A percentile compares a stretch with the other conserved stretches of the same genome.
phyloP scores from a whole-genome alignment of 176 grass and related monocot genomes.

The Elaeis guineensis region DNA sequence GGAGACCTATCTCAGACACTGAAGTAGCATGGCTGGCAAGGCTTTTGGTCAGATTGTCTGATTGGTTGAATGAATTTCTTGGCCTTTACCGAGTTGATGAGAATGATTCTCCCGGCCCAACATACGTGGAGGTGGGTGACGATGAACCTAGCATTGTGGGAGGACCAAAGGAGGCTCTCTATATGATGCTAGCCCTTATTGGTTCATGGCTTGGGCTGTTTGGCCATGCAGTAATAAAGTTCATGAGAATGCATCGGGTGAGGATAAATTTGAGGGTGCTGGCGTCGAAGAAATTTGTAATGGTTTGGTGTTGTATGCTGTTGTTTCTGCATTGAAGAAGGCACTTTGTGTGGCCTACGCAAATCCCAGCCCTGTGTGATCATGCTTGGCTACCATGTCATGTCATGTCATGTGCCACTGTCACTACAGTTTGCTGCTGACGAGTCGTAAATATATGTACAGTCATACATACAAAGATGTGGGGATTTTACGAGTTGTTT shows the following conservation, averaged over 20 bases:
- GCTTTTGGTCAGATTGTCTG: conserved; percentile 53
- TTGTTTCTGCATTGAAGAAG: conserved; percentile 24
- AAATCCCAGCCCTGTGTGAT: conserved; percentile 5
- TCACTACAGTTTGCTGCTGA: conserved; percentile 12
- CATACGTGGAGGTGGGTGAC: conserved; percentile 31
- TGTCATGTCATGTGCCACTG: conserved; percentile 1
- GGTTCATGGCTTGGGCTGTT: conserved; percentile 38
- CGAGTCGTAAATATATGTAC: conserved; percentile 27
- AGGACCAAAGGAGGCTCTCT: conserved; percentile 42
- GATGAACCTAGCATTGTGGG: conserved; percentile 30
- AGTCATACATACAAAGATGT: conserved; percentile 1
- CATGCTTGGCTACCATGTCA: neutral
- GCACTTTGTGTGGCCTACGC: conserved; percentile 8
- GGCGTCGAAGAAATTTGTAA: conserved; percentile 54
- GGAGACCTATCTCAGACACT: conserved; percentile 50
- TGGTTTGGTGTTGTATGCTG: conserved; percentile 22
- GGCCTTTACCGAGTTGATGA: conserved; percentile 24
- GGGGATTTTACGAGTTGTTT: no score
- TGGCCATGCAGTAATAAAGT: conserved; percentile 31
- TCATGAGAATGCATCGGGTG: conserved; percentile 48
- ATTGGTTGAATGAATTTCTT: conserved; percentile 46
- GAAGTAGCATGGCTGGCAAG: conserved; percentile 83
- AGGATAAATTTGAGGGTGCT: conserved; percentile 78
- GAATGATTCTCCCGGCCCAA: conserved; percentile 11
- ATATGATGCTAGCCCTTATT: conserved; percentile 28